phyloP scores from a whole-genome alignment of 2,329 filamentous ascomycete genomes.

The Chlorencoelia australis region DNA sequence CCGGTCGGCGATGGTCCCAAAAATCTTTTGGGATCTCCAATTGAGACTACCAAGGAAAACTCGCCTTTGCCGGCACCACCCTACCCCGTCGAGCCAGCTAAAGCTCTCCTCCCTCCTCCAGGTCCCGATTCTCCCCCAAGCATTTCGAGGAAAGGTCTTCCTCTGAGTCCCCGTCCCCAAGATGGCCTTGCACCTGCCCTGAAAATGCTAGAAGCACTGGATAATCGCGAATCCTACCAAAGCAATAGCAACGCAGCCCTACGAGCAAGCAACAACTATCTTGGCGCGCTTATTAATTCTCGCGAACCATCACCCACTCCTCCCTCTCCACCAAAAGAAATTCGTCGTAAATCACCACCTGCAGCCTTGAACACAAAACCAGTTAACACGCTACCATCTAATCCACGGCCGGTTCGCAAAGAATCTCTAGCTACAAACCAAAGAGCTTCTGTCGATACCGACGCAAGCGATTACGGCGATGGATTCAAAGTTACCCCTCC shows the following conservation, averaged over 20 bases:
- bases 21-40: conserved; percentile 30
- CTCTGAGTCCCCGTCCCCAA: conserved; percentile 12
- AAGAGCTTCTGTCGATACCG: conserved; percentile 34
- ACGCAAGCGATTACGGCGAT: conserved; percentile 42
- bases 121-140: conserved; percentile 6
- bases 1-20: too few species aligned
- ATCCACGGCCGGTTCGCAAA: conserved; percentile 29
- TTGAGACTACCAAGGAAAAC: too few species aligned
- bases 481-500: conserved; percentile 35
- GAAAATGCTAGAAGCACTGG: conserved; percentile 1
- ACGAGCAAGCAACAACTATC: conserved; percentile 25
- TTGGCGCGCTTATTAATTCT: conserved; percentile 19
- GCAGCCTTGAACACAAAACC: conserved; percentile 11
- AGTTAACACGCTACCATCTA: conserved; percentile 24
- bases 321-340: conserved; percentile 3
- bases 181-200: conserved; percentile 9
- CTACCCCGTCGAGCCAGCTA: conserved; percentile 16
- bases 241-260: conserved; percentile 11
- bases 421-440: conserved; percentile 21
- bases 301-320: conserved; percentile 3
- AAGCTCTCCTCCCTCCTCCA: conserved; percentile 17
- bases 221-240: conserved; percentile 11
- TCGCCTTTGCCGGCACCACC: conserved; percentile 23
- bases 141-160: conserved; percentile 14
- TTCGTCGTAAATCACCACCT: conserved; percentile 6